Conservation (phyloP, 139 green algal species). For the Penium margaritaceum region DNA sequence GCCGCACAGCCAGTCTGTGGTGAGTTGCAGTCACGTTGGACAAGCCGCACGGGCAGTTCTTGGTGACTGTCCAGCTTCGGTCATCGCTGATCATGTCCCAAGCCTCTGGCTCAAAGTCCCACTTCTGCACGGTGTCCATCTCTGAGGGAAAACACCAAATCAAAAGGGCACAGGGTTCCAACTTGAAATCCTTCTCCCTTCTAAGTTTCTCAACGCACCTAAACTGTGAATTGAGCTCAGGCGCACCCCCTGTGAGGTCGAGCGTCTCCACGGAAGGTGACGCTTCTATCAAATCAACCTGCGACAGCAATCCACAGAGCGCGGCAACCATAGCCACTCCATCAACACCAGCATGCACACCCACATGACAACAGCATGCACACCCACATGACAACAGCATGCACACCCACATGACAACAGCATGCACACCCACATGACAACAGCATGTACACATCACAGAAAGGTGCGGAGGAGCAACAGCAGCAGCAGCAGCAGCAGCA, state of each 20-base stretch:
- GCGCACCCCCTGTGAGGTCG: slow-evolving; percentile 89
- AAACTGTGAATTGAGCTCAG: slow-evolving; percentile 82
- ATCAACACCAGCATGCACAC: too few relatives aligned
- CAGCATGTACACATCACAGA: too few relatives aligned
- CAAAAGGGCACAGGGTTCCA: not conserved
- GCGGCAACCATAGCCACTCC: not conserved
- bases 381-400: too few relatives aligned
- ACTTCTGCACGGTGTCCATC: not conserved
- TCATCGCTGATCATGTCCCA: not conserved
- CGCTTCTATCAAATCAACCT: slow-evolving; percentile 60
- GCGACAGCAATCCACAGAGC: not conserved
- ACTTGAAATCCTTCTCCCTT: not conserved
- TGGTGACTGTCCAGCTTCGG: too few relatives aligned
- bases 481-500: not conserved
- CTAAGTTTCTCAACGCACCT: slow-evolving; percentile 44
- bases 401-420: too few relatives aligned
- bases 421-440: too few relatives aligned
- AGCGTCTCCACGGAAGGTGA: slow-evolving; percentile 58
- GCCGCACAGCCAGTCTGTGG: too few relatives aligned
- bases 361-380: too few relatives aligned
- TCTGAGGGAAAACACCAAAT: not conserved
- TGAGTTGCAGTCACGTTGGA: too few relatives aligned
- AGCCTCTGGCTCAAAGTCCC: not conserved
- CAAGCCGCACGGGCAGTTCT: too few relatives aligned
- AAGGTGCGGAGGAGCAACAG: not conserved